phyloP scores from a whole-genome alignment of 1,284 basidiomycete species.

The Ceratobasidium sp. region DNA sequence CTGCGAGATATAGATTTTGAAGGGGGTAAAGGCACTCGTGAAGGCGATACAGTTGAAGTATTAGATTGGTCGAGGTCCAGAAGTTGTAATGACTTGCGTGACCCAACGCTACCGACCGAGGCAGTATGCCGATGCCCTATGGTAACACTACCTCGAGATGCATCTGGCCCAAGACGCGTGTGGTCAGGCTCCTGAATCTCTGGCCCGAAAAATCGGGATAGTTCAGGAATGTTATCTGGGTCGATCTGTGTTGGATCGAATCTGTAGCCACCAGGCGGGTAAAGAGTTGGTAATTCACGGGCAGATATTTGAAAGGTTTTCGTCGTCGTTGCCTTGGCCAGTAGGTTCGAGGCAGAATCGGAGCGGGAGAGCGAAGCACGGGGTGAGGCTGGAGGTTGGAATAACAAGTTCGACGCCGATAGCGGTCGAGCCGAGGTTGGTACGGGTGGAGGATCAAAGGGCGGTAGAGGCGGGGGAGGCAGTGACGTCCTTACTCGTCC shows the following conservation, averaged over 20 bases:
- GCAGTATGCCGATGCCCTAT: neutral
- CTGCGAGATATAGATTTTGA: neutral
- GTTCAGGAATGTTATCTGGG: conserved; percentile 34
- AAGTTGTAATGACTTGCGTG: neutral
- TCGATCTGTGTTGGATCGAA: conserved; percentile 31
- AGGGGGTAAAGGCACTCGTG: neutral
- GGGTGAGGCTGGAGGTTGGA: neutral
- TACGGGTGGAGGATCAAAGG: conserved; percentile 9
- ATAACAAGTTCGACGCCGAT: conserved; percentile 9
- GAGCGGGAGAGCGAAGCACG: conserved; percentile 6
- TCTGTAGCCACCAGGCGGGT: conserved; percentile 24
- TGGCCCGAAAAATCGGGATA: conserved; percentile 9
- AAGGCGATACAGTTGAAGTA: neutral
- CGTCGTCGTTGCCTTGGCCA: conserved; percentile 14
- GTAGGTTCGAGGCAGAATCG: conserved; percentile 3
- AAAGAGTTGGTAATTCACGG: conserved; percentile 26
- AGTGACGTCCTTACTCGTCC: neutral
- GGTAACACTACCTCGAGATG: conserved; percentile 1
- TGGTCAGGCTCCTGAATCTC: neutral
- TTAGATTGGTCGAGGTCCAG: neutral
- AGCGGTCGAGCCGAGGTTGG: neutral
- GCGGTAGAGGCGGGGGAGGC: neutral
- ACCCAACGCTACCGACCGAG: neutral
- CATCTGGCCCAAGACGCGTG: conserved; percentile 1
- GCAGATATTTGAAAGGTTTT: conserved; percentile 1